Base-by-base conservation (phyloP, 2,329 filamentous ascomycete species). In the Alternaria sp. region DNA sequence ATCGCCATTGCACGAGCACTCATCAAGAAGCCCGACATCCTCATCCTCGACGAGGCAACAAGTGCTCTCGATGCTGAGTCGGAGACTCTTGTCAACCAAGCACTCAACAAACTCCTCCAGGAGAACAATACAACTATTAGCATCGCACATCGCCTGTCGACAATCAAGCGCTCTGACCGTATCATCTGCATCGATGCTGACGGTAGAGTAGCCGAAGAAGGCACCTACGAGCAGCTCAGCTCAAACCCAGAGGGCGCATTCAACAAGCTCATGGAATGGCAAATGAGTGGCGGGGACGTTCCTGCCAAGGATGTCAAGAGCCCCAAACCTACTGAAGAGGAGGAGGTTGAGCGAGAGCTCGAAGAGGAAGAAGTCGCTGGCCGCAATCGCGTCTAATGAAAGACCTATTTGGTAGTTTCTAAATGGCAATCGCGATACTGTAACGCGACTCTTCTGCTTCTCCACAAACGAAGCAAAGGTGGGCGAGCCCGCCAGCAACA, bases 191-290 rank as follows among this genome's bases (percentile, higher is more conserved):
- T 99, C 40, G 91, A 91, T 62, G 88, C 86, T 58, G 90, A 97
- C 73, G 96, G 95, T 64, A 90, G 87, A 60, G 94, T 99, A 4
- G 95, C 94, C 3, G 94, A 99, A 78, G 91, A 92, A 65, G 95
- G 95, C 58, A 91, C 90, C 59, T 99, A 97, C 77, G 81, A 85
- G 25, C 87, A 93, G 65, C 86, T 99, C 22, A 91, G 90, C 54
- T 84, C 86, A 5, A 88, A 92, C 61, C 86, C 87, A 16, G 83
- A 90, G 10, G 96, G 94, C 54, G 93, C 94, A 2, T 99, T 99
- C 75, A 94, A 90, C 71, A 95, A 91, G 81, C 84, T 99, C 54
- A 99, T 99, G 95, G 94, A 98, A 80, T 98, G 94, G 94, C 95
- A 99, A 81, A 92, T 98, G 88, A 95, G 87, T 71, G 94, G 94